Evolutionary conservation across 2,329 filamentous ascomycete genomes (phyloP).

Genomic region (Sporothrix curviconia): DNA sequence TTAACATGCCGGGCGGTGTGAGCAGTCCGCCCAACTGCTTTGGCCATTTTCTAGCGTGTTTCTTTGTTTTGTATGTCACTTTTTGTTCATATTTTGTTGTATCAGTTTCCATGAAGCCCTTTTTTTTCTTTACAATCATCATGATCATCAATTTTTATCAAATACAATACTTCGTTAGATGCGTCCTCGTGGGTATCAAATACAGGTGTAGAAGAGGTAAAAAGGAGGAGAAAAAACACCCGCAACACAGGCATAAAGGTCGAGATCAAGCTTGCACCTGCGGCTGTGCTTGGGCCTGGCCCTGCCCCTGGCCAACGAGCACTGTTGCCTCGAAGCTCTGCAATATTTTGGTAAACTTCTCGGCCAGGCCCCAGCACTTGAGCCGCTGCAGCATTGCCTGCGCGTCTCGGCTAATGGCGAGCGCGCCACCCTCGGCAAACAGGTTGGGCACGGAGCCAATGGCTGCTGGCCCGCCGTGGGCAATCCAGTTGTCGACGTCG

Average conservation of each 20-base stretch:
- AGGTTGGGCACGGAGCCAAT: constrained; percentile 23
- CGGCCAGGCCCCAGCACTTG: constrained; percentile 24
- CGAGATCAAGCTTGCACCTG: no score
- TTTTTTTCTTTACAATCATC: background rate
- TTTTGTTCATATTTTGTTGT: background rate
- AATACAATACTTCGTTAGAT: no score
- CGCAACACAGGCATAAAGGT: no score
- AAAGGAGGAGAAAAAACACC: no score
- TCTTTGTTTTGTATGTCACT: background rate
- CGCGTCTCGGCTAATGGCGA: constrained; percentile 22
- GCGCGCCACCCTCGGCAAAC: constrained; percentile 16
- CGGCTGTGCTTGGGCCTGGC: background rate
- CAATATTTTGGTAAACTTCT: constrained; percentile 26
- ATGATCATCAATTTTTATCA: background rate
- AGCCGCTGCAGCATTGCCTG: constrained; percentile 23
- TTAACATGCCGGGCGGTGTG: constrained; percentile 15
- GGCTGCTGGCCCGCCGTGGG: constrained; percentile 22
- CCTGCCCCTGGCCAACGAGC: background rate
- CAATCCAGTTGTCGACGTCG: constrained; percentile 22
- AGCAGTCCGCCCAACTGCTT: constrained; percentile 19
- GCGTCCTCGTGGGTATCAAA: no score
- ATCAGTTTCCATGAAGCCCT: background rate
- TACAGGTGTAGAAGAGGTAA: no score
- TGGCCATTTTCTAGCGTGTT: constrained; percentile 10
- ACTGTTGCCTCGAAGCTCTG: constrained; percentile 16